Conservation (phyloP, 768 basidiomycete species). For the Pisolithus orientalis region DNA sequence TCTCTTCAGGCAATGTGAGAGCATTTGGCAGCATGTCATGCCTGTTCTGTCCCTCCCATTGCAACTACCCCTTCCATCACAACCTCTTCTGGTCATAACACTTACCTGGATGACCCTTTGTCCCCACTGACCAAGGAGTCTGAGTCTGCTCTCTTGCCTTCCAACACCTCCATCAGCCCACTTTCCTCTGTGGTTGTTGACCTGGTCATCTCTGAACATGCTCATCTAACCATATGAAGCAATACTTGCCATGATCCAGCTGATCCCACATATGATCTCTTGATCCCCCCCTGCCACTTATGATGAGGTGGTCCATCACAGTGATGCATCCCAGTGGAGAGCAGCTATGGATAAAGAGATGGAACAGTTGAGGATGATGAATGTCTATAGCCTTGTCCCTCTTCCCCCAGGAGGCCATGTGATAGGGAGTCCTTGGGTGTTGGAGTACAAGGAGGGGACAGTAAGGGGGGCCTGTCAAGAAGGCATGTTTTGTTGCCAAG, state of each 20-base stretch:
- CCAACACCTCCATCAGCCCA: background rate
- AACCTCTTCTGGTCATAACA: too few relatives aligned
- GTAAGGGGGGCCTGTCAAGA: background rate
- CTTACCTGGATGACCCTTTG: too few relatives aligned
- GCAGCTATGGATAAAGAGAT: background rate
- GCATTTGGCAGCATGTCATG: too few relatives aligned
- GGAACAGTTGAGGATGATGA: too few relatives aligned
- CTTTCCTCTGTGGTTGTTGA: constrained; percentile 2
- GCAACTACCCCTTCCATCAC: too few relatives aligned
- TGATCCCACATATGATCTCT: background rate
- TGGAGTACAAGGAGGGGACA: too few relatives aligned
- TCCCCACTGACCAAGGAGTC: background rate
- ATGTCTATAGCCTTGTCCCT: too few relatives aligned
- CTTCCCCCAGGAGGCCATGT: too few relatives aligned
- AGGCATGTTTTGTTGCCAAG: background rate
- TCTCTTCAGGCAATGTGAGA: too few relatives aligned
- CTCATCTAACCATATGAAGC: background rate
- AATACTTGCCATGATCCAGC: background rate
- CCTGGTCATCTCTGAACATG: constrained; percentile 2
- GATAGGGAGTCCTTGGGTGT: too few relatives aligned
- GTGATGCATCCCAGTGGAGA: background rate
- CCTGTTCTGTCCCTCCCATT: too few relatives aligned
- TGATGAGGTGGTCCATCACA: background rate
- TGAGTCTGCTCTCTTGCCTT: background rate
- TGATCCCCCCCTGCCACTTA: too few relatives aligned